Evolutionary conservation across 768 basidiomycete species (phyloP).

Genomic region (Daedaleopsis sinensis): DNA sequence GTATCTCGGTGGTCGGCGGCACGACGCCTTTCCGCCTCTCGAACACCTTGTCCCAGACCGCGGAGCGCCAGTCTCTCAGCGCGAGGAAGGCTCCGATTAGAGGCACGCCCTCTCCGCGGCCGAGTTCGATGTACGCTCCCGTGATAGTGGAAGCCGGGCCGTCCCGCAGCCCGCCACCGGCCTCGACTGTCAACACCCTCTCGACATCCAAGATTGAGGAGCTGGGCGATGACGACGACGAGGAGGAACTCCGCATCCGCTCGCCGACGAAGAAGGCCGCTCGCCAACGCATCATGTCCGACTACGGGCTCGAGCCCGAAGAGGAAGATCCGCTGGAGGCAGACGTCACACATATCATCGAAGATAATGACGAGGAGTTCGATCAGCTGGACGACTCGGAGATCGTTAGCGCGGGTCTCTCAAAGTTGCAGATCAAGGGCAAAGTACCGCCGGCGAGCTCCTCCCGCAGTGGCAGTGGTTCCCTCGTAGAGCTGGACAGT

Average conservation of each 20-base stretch:
- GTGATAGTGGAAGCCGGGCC: background rate
- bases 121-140: background rate
- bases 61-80: constrained; percentile 1
- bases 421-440: background rate
- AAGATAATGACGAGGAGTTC: background rate
- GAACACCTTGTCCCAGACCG: background rate
- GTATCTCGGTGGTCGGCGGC: constrained; percentile 1
- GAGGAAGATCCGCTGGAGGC: background rate
- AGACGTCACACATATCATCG: background rate
- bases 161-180: background rate
- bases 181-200: background rate
- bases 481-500: constrained; percentile 8
- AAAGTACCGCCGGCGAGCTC: background rate
- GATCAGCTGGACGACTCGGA: constrained; percentile 14
- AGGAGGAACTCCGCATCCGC: constrained; percentile 15
- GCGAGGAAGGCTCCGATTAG: background rate
- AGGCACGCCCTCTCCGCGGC: background rate
- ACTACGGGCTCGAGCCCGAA: constrained; percentile 12
- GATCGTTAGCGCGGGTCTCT: constrained; percentile 1
- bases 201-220: constrained; percentile 3
- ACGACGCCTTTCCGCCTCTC: background rate
- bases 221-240: constrained; percentile 18
- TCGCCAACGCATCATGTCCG: constrained; percentile 16
- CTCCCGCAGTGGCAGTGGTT: background rate
- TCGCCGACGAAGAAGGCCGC: constrained; percentile 18